A percentile compares a stretch with the other conserved stretches of the same genome.
These are phyloP conservation scores for Acidomyces sp. DNA, from an alignment of 495 filamentous ascomycete species.

Conservation along the genomic window DNA sequence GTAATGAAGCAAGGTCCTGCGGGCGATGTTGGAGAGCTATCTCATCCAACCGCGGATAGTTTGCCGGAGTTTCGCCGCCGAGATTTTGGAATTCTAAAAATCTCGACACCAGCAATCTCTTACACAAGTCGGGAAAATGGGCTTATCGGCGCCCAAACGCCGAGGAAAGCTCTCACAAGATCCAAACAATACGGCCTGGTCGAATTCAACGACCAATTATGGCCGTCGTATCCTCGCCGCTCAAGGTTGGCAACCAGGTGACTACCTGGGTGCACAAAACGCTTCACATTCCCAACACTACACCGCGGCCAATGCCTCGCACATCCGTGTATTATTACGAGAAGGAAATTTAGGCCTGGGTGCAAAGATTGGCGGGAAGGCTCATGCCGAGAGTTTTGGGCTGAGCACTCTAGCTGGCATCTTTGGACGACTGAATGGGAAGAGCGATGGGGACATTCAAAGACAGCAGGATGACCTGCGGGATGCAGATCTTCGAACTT, in stretches of 20 bases:
- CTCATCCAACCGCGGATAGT: too few relatives aligned
- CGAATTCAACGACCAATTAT: slow-evolving; percentile 62
- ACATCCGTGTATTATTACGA: slow-evolving; percentile 68
- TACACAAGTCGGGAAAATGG: too few relatives aligned
- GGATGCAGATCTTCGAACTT: slow-evolving; percentile 51
- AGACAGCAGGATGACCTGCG: slow-evolving; percentile 49
- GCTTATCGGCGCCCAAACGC: too few relatives aligned
- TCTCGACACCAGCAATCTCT: too few relatives aligned
- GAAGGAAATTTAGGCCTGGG: slow-evolving; percentile 84
- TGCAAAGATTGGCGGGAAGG: slow-evolving; percentile 46
- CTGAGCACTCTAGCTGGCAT: slow-evolving; percentile 72
- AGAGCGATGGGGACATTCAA: slow-evolving; percentile 52
- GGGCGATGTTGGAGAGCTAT: too few relatives aligned
- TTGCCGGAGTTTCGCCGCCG: too few relatives aligned
- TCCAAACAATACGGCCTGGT: slow-evolving; percentile 90
- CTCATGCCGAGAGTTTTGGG: slow-evolving; percentile 61
- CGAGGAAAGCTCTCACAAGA: slow-evolving; percentile 72
- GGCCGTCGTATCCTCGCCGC: slow-evolving; percentile 74
- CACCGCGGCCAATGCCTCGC: slow-evolving; percentile 60
- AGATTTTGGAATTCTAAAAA: too few relatives aligned
- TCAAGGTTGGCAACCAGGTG: slow-evolving; percentile 83
- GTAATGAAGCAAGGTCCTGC: too few relatives aligned
- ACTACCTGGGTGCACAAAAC: slow-evolving; percentile 60
- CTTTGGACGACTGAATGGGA: slow-evolving; percentile 80
- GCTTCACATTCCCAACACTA: slow-evolving; percentile 59